A percentile compares a stretch with the other conserved stretches of the same genome.
These are phyloP conservation scores for Oryza coarctata DNA, from an alignment of 176 grass and related monocot genomes.

Conservation along the genomic window DNA sequence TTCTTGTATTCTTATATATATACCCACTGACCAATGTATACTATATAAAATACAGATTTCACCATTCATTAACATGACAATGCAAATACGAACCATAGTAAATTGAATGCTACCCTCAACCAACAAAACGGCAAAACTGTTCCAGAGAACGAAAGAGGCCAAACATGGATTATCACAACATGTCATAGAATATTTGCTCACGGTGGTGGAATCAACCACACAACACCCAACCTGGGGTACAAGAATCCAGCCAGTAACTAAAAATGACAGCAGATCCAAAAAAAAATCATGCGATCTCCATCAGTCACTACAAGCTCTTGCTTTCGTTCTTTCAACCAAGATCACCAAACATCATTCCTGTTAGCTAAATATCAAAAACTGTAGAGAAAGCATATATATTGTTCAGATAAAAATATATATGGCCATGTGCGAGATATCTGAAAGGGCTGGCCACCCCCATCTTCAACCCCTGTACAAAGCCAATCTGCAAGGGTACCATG, in stretches of 20 bases:
- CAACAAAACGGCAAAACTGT: no score
- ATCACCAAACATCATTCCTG: constrained; percentile 36
- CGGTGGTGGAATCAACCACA: background rate
- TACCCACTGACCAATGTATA: no score
- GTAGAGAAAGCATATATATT: constrained; percentile 30
- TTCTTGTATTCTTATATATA: no score
- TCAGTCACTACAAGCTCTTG: constrained; percentile 27
- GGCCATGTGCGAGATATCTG: constrained; percentile 37
- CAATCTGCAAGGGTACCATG: constrained; percentile 50
- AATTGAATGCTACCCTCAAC: no score
- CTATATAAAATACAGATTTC: no score
- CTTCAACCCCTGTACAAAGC: constrained; percentile 67
- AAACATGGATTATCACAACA: background rate
- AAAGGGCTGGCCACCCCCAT: constrained; percentile 48
- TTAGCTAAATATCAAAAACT: constrained; percentile 37
- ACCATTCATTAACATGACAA: no score
- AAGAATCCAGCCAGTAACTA: background rate
- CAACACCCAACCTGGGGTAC: background rate
- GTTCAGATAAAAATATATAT: constrained; percentile 40
- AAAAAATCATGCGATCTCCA: constrained; percentile 21
- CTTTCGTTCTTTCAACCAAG: background rate
- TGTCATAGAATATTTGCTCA: background rate
- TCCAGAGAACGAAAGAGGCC: background rate
- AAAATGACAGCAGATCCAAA: background rate
- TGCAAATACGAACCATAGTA: no score